A percentile compares a stretch with the other conserved stretches of the same genome.
phyloP scores from a whole-genome alignment of 2,329 filamentous ascomycete genomes.

The Dendryphion nanum region DNA sequence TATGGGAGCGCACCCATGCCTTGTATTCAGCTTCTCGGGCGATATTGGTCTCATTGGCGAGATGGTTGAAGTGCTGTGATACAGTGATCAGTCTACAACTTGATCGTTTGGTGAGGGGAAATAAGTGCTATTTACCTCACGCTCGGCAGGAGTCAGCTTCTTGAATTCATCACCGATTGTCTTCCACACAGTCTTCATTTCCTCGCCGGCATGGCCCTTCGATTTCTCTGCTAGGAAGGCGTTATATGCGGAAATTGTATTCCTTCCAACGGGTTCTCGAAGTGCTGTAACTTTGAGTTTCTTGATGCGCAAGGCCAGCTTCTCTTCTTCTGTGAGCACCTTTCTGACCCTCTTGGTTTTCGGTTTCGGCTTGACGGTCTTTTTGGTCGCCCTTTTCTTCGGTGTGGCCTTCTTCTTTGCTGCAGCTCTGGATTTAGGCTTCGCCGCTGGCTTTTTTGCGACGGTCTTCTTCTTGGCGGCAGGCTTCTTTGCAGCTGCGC shows the following conservation, averaged over 20 bases:
- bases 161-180: conserved; percentile 18
- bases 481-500: conserved; percentile 10
- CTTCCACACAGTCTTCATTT: background rate
- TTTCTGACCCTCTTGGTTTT: conserved; percentile 17
- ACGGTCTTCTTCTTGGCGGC: conserved; percentile 15
- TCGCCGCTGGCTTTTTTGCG: conserved; percentile 8
- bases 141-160: conserved; percentile 31
- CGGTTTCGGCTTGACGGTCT: conserved; percentile 23
- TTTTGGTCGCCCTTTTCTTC: conserved; percentile 13
- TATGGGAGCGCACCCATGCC: conserved; percentile 56
- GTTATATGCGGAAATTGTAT: conserved; percentile 14
- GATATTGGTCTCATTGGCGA: conserved; percentile 48
- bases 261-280: conserved; percentile 22
- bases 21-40: conserved; percentile 47
- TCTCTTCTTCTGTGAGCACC: conserved; percentile 26
- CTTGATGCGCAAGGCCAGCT: conserved; percentile 24
- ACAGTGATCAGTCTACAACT: conserved; percentile 6
- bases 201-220: conserved; percentile 2
- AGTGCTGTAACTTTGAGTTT: conserved; percentile 41
- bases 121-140: conserved; percentile 27
- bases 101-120: background rate
- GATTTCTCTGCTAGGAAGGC: conserved; percentile 25
- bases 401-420: conserved; percentile 10
- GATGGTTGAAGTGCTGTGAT: conserved; percentile 53
- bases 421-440: conserved; percentile 8